phyloP scores from a whole-genome alignment of 345 rosid species.

The Eutrema japonicum region DNA sequence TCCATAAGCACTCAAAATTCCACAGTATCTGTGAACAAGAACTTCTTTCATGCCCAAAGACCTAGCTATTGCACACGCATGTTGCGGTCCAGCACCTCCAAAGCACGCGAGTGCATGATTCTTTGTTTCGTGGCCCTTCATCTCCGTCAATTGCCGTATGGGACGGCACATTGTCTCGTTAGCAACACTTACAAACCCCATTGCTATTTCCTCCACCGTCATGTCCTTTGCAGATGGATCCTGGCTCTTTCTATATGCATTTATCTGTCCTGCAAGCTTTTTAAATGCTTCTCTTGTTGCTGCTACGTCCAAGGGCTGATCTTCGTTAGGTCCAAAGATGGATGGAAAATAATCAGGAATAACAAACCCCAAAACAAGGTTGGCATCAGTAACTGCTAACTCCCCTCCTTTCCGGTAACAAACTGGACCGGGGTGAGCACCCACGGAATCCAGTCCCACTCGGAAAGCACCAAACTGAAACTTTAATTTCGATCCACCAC shows the following conservation, averaged over 20 bases:
- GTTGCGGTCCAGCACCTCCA: constrained; percentile 99
- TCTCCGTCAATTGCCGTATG: constrained; percentile 90
- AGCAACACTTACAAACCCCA: constrained; percentile 92
- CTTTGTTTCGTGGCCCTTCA: constrained; percentile 97
- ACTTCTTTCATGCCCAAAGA: constrained; percentile 94
- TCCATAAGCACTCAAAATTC: constrained; percentile 94
- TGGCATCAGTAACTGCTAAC: constrained; percentile 94
- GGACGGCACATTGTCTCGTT: constrained; percentile 99
- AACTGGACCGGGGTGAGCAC: constrained; percentile 98
- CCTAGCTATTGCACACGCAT: constrained; percentile 95
- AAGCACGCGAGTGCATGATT: constrained; percentile 96
- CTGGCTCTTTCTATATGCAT: constrained; percentile 77
- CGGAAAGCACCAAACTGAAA: constrained; percentile 90
- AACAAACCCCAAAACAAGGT: constrained; percentile 81
- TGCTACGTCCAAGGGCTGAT: constrained; percentile 74
- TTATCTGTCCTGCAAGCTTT: constrained; percentile 77
- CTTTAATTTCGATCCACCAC: constrained; percentile 95
- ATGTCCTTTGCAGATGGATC: constrained; percentile 74
- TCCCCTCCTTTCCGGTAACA: constrained; percentile 96
- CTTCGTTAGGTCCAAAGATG: constrained; percentile 86
- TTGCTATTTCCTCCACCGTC: constrained; percentile 85
- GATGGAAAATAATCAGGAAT: constrained; percentile 95
- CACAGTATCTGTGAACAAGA: constrained; percentile 84
- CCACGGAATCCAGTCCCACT: constrained; percentile 97
- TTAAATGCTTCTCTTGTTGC: constrained; percentile 77